phyloP scores from a whole-genome alignment of 2,329 filamentous ascomycete species.

The Aurifilum marmelostoma region DNA sequence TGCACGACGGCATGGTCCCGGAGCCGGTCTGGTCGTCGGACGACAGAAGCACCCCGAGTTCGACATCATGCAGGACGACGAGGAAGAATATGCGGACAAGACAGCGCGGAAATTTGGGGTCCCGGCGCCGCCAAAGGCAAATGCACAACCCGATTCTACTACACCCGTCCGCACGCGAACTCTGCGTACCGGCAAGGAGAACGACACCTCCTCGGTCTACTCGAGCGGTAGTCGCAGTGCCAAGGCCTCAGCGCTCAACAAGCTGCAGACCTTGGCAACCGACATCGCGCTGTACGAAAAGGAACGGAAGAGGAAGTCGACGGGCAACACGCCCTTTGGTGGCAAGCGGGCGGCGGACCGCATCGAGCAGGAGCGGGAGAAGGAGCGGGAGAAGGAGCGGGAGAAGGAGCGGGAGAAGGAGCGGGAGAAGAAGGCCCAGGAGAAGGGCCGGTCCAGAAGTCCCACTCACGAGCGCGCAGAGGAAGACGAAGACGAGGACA shows the following conservation, averaged over 20 bases:
- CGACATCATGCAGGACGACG: conserved; percentile 49
- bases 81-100: conserved; percentile 40
- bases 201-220: conserved; percentile 71
- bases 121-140: conserved; percentile 34
- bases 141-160: conserved; percentile 38
- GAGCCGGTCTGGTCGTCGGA: conserved; percentile 51
- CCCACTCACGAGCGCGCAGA: conserved; percentile 35
- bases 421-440: conserved; percentile 33
- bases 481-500: conserved; percentile 36
- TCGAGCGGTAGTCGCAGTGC: conserved; percentile 81
- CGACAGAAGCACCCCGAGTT: conserved; percentile 45
- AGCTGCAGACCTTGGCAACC: conserved; percentile 74
- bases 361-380: conserved; percentile 54
- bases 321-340: conserved; percentile 58
- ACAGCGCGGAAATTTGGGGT: conserved; percentile 40
- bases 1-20: conserved; percentile 49
- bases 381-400: conserved; percentile 35
- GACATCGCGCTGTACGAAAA: conserved; percentile 93
- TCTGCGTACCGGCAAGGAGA: conserved; percentile 72
- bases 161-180: conserved; percentile 52
- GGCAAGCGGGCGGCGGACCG: conserved; percentile 65
- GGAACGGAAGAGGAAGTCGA: conserved; percentile 76
- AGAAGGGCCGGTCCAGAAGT: conserved; percentile 44
- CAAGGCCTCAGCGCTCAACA: conserved; percentile 80
- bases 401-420: conserved; percentile 39